Conservation (phyloP, 2,329 filamentous ascomycete species). For the Trichoderma endophyticum region DNA sequence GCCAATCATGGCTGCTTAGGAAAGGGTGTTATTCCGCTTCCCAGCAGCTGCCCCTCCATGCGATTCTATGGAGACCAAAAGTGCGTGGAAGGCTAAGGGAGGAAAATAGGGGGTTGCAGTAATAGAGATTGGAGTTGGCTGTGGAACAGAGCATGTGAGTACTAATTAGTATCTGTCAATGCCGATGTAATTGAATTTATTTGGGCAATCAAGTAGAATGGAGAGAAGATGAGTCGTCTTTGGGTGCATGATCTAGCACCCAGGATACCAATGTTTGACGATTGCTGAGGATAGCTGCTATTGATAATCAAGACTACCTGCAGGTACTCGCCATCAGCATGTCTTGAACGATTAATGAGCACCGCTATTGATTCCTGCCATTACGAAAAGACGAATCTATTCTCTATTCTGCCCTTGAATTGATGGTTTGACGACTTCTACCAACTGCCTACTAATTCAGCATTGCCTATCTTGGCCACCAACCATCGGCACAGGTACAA, state of each 20-base stretch:
- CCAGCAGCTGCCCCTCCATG: conserved; percentile 14
- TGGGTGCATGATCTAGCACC: not conserved
- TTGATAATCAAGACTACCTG: not conserved
- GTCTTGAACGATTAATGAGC: not conserved
- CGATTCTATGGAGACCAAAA: not conserved
- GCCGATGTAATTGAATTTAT: not conserved
- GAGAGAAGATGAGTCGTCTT: not conserved
- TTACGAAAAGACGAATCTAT: not conserved
- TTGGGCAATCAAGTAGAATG: not conserved
- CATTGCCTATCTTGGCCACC: not conserved
- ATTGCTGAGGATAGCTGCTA: too few relatives aligned
- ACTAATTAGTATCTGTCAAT: not conserved
- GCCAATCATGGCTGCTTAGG: conserved; percentile 18
- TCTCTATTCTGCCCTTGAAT: not conserved
- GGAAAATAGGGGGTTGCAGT: not conserved
- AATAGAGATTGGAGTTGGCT: not conserved
- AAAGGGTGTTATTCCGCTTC: conserved; percentile 17
- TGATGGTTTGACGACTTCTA: too few relatives aligned
- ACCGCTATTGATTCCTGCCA: not conserved
- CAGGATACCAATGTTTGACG: not conserved
- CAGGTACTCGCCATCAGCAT: not conserved
- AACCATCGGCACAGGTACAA: not conserved
- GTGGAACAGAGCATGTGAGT: not conserved
- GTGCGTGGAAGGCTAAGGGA: not conserved
- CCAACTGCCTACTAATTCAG: not conserved